phyloP scores from a whole-genome alignment of 805 yeast genomes.

The Suhomyces pyralidae region DNA sequence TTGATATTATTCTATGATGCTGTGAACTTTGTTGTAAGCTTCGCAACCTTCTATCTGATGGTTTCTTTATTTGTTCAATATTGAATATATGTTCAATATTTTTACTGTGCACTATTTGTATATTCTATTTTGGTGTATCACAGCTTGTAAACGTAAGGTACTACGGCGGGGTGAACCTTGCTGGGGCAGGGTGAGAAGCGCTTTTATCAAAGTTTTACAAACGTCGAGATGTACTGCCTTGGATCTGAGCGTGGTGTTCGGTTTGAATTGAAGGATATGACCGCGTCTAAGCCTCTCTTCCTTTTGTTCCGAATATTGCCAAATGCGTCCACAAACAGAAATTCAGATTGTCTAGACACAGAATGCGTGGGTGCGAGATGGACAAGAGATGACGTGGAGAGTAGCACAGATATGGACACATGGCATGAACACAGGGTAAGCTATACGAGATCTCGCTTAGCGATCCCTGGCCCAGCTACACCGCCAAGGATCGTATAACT shows the following conservation, averaged over 20 bases:
- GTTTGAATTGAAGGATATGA: not conserved
- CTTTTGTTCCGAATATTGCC: constrained; percentile 1
- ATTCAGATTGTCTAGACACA: not conserved
- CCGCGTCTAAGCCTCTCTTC: not conserved
- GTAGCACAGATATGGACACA: too few relatives aligned
- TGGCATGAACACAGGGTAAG: too few relatives aligned
- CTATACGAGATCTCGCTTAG: not conserved
- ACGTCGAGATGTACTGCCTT: not conserved
- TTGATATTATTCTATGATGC: not conserved
- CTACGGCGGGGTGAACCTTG: not conserved
- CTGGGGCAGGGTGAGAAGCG: not conserved
- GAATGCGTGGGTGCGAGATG: not conserved
- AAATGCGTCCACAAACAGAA: not conserved
- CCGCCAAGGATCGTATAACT: too few relatives aligned
- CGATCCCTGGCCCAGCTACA: too few relatives aligned
- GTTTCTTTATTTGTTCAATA: not conserved
- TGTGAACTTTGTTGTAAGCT: not conserved
- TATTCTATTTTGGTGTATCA: not conserved
- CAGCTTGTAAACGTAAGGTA: not conserved
- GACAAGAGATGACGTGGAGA: not conserved
- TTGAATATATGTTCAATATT: not conserved
- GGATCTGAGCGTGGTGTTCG: not conserved
- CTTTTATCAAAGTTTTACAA: not conserved
- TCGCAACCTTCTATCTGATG: not conserved
- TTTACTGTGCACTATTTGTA: not conserved